Evolutionary conservation across 768 basidiomycete species (phyloP), one percentile per base, ranked within the genome.

Genomic region (Trametes meyenii): DNA sequence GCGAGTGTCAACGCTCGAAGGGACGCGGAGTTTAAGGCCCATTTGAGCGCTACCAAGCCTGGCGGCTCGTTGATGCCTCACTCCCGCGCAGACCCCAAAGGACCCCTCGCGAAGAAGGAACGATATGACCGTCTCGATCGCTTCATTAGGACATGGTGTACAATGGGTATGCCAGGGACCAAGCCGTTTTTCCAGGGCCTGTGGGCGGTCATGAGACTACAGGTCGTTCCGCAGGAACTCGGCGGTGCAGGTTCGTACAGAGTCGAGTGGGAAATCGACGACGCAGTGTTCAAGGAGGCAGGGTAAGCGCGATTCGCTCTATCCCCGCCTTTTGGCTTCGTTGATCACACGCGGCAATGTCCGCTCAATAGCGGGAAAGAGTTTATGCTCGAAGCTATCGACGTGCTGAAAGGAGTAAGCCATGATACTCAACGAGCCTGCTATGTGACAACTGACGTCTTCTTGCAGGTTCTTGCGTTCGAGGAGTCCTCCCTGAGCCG

Each of bases 281-380:
- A 96, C 78, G 93, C 93, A 19, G 92, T 96, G 16, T 93, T 96
- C 77, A 89, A 94, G 70, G 94, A 96, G 76, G 85, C 93, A 65
- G 94, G 91, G 94, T 94, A 80, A 80, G 94, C 84, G 35, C 36
- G 39, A 35, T 46, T 55, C 35, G 40, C 53, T 61, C 19, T 60
- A 50, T 70, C 59, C 45, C 58, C 48, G 58, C 40, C 24, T 56
- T 57, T 56, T 46, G 60, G 36, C 45, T 67, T 65, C 39, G 70
- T 61, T 61, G 58, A 61, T 51, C 61, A 60, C 50, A 38, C 50
- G 63, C 56, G 70, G 58, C 69, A 64, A 66, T 62, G 55, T 39
- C 69, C 54, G 58, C 67, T 65, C 54, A 64, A 58, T 74, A 96
- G 94, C 70, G 94, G 94, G 61, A 91, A 92, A 74, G 91, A 94